Conservation (phyloP, 75 land plant species). For the Selaginella tamariscina region DNA sequence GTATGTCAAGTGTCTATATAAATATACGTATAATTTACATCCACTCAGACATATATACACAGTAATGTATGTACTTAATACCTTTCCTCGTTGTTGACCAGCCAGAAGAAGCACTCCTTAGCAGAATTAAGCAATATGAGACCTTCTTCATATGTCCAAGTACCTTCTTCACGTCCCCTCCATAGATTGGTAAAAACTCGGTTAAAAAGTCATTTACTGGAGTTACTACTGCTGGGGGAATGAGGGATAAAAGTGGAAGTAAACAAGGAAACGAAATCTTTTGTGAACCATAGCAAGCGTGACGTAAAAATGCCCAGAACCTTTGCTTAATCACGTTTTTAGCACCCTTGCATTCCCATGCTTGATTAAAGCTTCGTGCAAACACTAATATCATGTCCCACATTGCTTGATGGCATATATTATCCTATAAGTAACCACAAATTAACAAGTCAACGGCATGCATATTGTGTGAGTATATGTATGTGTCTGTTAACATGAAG, state of each 20-base stretch:
- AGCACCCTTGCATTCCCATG: constrained; percentile 44
- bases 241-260: constrained; percentile 40
- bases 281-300: constrained; percentile 90
- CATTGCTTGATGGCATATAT: constrained; percentile 78
- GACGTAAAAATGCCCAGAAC: constrained; percentile 71
- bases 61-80: no score
- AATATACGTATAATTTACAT: no score
- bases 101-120: constrained; percentile 76
- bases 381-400: constrained; percentile 74
- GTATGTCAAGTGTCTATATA: no score
- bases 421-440: no score
- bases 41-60: no score
- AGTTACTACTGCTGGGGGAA: constrained; percentile 38
- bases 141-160: constrained; percentile 29
- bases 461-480: no score
- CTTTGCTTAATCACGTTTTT: constrained; percentile 49
- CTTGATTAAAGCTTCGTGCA: constrained; percentile 44
- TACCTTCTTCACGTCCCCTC: constrained; percentile 42
- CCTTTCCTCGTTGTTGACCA: constrained; percentile 61
- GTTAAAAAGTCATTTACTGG: constrained; percentile 39
- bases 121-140: constrained; percentile 44
- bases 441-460: no score
- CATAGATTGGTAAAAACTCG: constrained; percentile 67
- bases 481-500: no score
- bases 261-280: constrained; percentile 67